Evolutionary conservation across 768 basidiomycete genomes (phyloP).

Genomic region (Boletus rex-veris): DNA sequence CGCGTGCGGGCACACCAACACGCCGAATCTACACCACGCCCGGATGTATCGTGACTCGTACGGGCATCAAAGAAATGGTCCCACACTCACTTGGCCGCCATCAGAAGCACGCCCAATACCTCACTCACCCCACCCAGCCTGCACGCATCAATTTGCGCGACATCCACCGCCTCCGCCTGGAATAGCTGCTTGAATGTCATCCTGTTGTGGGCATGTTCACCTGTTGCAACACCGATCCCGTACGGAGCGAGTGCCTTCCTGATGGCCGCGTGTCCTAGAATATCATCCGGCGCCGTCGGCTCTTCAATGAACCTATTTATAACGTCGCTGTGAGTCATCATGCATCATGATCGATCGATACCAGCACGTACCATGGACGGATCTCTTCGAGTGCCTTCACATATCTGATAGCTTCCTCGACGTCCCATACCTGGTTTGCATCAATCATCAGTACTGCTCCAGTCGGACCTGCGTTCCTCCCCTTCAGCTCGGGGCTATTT

Average conservation of each 20-base stretch:
- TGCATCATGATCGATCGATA: not conserved
- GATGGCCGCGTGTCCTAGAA: slow-evolving; percentile 78
- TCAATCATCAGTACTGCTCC: slow-evolving; percentile 94
- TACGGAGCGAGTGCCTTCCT: slow-evolving; percentile 72
- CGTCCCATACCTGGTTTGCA: slow-evolving; percentile 94
- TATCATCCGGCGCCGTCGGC: slow-evolving; percentile 89
- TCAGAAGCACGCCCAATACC: slow-evolving; percentile 81
- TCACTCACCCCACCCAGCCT: slow-evolving; percentile 88
- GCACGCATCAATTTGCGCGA: slow-evolving; percentile 86
- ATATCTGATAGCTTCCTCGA: slow-evolving; percentile 83
- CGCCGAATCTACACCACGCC: slow-evolving; percentile 55
- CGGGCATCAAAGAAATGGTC: not conserved
- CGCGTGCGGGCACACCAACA: slow-evolving; percentile 88
- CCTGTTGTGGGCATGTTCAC: slow-evolving; percentile 92
- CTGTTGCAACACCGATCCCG: slow-evolving; percentile 89
- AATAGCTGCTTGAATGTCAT: slow-evolving; percentile 96
- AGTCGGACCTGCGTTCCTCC: slow-evolving; percentile 90
- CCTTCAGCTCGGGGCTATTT: slow-evolving; percentile 54
- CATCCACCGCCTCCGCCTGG: slow-evolving; percentile 85
- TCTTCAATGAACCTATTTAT: slow-evolving; percentile 79
- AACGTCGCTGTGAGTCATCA: slow-evolving; percentile 3
- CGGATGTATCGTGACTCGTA: not conserved
- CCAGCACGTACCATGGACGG: slow-evolving; percentile 34
- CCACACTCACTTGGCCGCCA: slow-evolving; percentile 76
- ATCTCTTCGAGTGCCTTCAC: slow-evolving; percentile 71